Conservation (phyloP, 768 basidiomycete species). For the Termitomyces sp. region DNA sequence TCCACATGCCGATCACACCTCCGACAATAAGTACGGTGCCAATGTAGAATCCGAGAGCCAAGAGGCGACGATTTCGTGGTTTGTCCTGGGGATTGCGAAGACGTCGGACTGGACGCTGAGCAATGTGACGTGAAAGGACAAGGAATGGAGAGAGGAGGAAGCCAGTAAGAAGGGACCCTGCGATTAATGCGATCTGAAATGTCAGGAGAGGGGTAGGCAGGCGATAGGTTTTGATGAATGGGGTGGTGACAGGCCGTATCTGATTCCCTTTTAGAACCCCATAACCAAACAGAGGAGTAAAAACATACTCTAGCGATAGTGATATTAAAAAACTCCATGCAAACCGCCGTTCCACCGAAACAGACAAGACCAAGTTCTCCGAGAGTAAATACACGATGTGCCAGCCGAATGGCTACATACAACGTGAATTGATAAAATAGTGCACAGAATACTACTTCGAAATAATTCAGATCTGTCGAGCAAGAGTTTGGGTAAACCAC, state of each 20-base stretch:
- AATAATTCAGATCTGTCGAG: constrained; percentile 65
- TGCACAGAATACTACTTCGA: constrained; percentile 71
- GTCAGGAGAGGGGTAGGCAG: constrained; percentile 88
- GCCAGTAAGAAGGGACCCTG: constrained; percentile 89
- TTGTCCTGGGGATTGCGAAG: constrained; percentile 85
- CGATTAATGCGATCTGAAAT: constrained; percentile 90
- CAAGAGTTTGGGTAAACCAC: neutral
- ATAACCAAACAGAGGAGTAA: neutral
- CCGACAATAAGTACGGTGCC: constrained; percentile 76
- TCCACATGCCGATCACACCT: constrained; percentile 88
- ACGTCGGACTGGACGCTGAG: constrained; percentile 79
- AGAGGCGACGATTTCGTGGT: constrained; percentile 71
- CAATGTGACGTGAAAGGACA: constrained; percentile 87
- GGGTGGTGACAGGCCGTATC: constrained; percentile 79
- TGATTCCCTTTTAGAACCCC: constrained; percentile 24
- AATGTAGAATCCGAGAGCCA: constrained; percentile 82
- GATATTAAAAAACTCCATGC: constrained; percentile 82
- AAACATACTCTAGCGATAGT: constrained; percentile 74
- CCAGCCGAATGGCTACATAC: constrained; percentile 85
- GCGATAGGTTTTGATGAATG: constrained; percentile 88
- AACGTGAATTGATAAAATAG: constrained; percentile 90
- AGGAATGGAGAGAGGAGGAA: constrained; percentile 93
- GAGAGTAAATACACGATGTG: constrained; percentile 92
- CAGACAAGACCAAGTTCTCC: constrained; percentile 90
- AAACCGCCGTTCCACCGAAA: constrained; percentile 83